A percentile compares a stretch with the other conserved stretches of the same genome.
These are phyloP conservation scores for Picea sitchensis DNA, from an alignment of 75 land plant species.

Conservation along the genomic window DNA sequence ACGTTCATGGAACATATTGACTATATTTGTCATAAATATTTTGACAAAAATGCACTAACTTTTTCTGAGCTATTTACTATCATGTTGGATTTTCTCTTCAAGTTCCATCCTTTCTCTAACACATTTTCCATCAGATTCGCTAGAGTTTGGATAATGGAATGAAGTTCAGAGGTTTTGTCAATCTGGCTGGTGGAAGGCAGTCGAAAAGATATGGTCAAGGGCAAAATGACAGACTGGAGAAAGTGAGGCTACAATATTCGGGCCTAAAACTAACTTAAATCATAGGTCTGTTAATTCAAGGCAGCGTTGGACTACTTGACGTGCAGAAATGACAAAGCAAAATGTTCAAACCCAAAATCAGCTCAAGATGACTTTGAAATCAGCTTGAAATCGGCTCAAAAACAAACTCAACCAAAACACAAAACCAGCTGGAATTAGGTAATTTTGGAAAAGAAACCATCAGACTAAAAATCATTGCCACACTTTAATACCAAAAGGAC, in stretches of 20 bases:
- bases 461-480: too few species aligned
- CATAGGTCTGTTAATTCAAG: too few species aligned
- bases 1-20: not conserved
- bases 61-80: not conserved
- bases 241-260: not conserved
- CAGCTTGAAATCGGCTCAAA: too few species aligned
- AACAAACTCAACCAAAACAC: too few species aligned
- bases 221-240: not conserved
- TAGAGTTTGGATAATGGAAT: not conserved
- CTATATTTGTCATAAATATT: not conserved
- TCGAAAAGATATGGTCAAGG: not conserved
- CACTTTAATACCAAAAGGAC: too few species aligned
- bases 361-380: too few species aligned
- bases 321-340: too few species aligned
- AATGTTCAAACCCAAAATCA: too few species aligned
- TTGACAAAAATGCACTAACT: not conserved
- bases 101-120: not conserved
- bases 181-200: not conserved
- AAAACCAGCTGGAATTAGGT: too few species aligned
- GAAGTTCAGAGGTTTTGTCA: not conserved
- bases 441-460: too few species aligned
- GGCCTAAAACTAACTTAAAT: not conserved
- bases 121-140: not conserved
- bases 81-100: not conserved
- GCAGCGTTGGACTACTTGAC: too few species aligned